Evolutionary conservation across 805 yeast species (phyloP).

Genomic region (Candida michaelii): DNA sequence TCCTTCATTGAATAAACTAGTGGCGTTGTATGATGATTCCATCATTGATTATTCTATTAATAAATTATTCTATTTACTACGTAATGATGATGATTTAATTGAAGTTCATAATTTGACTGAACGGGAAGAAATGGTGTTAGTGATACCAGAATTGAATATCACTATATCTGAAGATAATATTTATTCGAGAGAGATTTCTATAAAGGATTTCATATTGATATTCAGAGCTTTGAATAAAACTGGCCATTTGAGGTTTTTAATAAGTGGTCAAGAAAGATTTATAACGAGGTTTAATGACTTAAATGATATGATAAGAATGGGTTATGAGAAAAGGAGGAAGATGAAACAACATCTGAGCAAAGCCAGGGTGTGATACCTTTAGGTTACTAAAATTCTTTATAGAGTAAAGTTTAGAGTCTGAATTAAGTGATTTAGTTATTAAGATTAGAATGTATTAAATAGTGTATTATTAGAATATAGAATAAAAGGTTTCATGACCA

Average conservation of each 20-base stretch:
- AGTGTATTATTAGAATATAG: neutral
- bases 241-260: constrained; percentile 18
- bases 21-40: constrained; percentile 26
- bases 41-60: constrained; percentile 20
- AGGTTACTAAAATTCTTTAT: too few species aligned
- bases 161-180: constrained; percentile 33
- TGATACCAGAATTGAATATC: constrained; percentile 28
- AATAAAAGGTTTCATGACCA: too few species aligned
- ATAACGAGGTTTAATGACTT: constrained; percentile 26
- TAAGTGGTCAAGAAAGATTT: constrained; percentile 25
- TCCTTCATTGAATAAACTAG: constrained; percentile 20
- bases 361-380: too few species aligned
- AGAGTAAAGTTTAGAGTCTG: too few species aligned
- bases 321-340: constrained; percentile 2
- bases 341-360: too few species aligned
- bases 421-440: too few species aligned
- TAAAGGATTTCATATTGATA: constrained; percentile 27
- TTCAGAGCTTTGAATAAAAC: constrained; percentile 20
- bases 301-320: constrained; percentile 18
- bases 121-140: constrained; percentile 28
- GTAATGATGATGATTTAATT: constrained; percentile 27
- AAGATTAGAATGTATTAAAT: neutral
- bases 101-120: constrained; percentile 24
- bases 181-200: constrained; percentile 23
- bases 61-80: constrained; percentile 25